Base-by-base conservation (phyloP, 2,329 filamentous ascomycete species). In the Stylonectria norvegica region DNA sequence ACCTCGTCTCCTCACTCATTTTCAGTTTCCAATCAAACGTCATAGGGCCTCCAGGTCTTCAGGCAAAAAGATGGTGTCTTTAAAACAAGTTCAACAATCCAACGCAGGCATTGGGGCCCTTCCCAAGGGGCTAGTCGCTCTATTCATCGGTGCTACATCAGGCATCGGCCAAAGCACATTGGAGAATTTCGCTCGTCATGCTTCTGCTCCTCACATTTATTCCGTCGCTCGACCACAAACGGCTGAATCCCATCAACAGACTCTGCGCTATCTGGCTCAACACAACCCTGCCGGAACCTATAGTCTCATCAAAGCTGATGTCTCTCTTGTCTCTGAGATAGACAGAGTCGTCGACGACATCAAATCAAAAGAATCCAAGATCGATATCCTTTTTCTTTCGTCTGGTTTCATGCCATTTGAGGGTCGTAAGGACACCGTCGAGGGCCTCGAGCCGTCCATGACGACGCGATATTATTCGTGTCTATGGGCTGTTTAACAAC, bases 71-170 rank as follows among this genome's bases (percentile, higher is more conserved):
- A 50, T 50, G 47, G 47, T 50, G 16, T 29, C 47, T 20, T 37
- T 48, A 18, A 32, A 29, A 25, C 37, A 20, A 20, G 38, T 50
- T 23, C 40, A 50, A 12, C 16, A 22, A 12, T 44, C 48, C 16
- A 50, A 50, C 47, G 25, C 41, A 5, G 31, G 30, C 30, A 20
- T 40, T 5, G 11, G 36, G 12, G n/a, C 16, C 4, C 34, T 48
- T 1, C 45, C 45, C 19, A 10, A 23, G 5, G 40, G 34, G 4
- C 49, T 68, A 1, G 64, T 69, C 4, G 69, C 67, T 33, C 64
- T 75, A 8, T 76, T 76, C 40, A 63, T 75, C 3, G 73, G 75
- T 27, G 75, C 68, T 19, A 78, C 75, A 3, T 67, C 65, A 28
- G 75, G 74, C 8, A 75, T 78, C 20, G 74, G 74, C 17, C 61